Evolutionary conservation across 2,329 filamentous ascomycete genomes (phyloP).

Genomic region (Akanthomyces dipterigenus): DNA sequence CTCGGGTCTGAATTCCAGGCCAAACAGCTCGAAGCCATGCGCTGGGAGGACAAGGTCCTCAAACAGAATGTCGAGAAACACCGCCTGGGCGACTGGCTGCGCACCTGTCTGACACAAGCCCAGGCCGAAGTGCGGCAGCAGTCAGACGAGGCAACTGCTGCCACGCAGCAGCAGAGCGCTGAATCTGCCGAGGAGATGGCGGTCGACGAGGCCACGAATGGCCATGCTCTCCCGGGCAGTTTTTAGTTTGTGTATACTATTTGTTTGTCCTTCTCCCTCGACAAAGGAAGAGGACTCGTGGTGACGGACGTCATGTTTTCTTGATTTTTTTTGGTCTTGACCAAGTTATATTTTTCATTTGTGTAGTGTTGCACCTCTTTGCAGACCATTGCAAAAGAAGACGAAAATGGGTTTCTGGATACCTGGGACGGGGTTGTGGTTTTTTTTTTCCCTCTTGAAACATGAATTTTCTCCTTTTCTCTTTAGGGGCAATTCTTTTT

Average conservation of each 20-base stretch:
- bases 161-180: neutral
- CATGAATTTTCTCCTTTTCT: neutral
- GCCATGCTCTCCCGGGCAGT: conserved; percentile 5
- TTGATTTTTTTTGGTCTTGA: neutral
- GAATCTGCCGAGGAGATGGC: neutral
- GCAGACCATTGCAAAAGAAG: conserved; percentile 2
- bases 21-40: conserved; percentile 65
- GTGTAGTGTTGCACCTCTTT: neutral
- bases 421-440: neutral
- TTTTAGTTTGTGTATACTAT: conserved; percentile 2
- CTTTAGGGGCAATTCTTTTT: too few species aligned
- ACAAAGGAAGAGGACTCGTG: neutral
- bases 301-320: neutral
- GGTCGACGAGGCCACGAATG: conserved; percentile 12
- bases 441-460: too few species aligned
- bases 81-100: conserved; percentile 62
- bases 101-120: conserved; percentile 31
- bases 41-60: conserved; percentile 63
- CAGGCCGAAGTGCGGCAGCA: conserved; percentile 28
- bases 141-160: conserved; percentile 20
- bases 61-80: conserved; percentile 58
- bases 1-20: conserved; percentile 58
- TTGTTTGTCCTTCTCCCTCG: neutral
- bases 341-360: neutral
- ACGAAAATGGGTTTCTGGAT: conserved; percentile 5